phyloP scores from a whole-genome alignment of 2,329 filamentous ascomycete genomes.

The Pseudogymnoascus sp. region DNA sequence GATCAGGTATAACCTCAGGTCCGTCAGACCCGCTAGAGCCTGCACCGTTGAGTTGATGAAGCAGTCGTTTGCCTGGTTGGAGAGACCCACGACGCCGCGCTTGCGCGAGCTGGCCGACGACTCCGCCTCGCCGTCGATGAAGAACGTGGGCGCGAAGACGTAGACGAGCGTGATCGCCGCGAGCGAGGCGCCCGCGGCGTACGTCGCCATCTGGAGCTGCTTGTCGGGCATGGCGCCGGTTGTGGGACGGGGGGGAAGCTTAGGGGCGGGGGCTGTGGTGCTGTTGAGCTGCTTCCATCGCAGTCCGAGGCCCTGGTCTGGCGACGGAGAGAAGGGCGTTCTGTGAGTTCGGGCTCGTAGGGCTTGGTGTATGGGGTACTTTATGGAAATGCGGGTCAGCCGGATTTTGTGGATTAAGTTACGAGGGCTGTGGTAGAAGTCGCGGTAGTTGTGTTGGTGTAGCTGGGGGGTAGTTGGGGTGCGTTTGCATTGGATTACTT shows the following conservation, averaged over 20 bases:
- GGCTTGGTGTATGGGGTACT: not conserved
- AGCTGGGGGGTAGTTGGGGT: not conserved
- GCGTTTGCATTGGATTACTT: not conserved
- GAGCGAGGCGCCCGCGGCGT: slow-evolving; percentile 90
- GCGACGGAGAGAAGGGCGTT: not conserved
- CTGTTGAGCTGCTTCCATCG: not conserved
- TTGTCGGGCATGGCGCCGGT: slow-evolving; percentile 62
- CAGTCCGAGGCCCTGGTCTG: not conserved
- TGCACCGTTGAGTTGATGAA: slow-evolving; percentile 97
- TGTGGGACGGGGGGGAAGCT: not conserved
- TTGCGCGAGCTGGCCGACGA: slow-evolving; percentile 50
- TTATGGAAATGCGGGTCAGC: slow-evolving; percentile 1
- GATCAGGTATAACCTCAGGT: slow-evolving; percentile 85
- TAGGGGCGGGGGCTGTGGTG: not conserved
- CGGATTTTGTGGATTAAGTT: not conserved
- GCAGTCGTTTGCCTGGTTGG: slow-evolving; percentile 89
- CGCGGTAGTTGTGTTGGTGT: not conserved
- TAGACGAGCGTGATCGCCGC: slow-evolving; percentile 93
- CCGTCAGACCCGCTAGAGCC: slow-evolving; percentile 79
- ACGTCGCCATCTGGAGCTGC: slow-evolving; percentile 74
- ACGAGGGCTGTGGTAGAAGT: not conserved
- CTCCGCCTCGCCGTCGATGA: slow-evolving; percentile 73
- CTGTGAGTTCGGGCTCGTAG: not conserved
- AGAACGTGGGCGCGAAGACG: slow-evolving; percentile 95
- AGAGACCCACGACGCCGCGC: slow-evolving; percentile 79